Conservation (phyloP, 2,329 filamentous ascomycete species). For the Pseudogymnoascus sp. region DNA sequence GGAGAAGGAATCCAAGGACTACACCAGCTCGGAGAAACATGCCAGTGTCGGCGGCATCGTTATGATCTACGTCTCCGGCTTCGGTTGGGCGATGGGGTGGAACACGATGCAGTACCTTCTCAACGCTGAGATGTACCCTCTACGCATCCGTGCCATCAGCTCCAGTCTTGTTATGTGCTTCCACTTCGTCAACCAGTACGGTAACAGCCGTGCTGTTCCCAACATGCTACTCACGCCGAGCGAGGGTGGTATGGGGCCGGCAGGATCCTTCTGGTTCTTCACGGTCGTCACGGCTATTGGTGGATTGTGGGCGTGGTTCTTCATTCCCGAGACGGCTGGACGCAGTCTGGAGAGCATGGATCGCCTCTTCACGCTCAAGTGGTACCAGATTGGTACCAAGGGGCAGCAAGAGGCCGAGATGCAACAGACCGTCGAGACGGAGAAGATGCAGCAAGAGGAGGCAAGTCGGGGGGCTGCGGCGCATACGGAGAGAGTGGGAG, state of each 20-base stretch:
- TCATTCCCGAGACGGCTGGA: slow-evolving; percentile 65
- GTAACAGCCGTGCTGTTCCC: slow-evolving; percentile 67
- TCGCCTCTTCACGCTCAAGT: slow-evolving; percentile 62
- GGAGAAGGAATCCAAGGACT: slow-evolving; percentile 43
- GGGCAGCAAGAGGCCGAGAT: slow-evolving; percentile 46
- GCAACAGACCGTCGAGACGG: slow-evolving; percentile 35
- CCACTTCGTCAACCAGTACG: slow-evolving; percentile 74
- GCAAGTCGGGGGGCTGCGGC: slow-evolving; percentile 13
- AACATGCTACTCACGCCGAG: slow-evolving; percentile 56
- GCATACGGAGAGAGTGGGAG: slow-evolving; percentile 11
- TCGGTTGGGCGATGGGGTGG: slow-evolving; percentile 66
- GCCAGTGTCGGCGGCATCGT: slow-evolving; percentile 62
- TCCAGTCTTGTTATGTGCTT: slow-evolving; percentile 69
- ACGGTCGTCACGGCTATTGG: slow-evolving; percentile 60
- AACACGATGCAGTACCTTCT: slow-evolving; percentile 74
- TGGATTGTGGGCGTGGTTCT: slow-evolving; percentile 63
- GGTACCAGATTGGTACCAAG: slow-evolving; percentile 63
- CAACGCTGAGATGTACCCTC: slow-evolving; percentile 69
- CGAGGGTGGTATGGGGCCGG: slow-evolving; percentile 43
- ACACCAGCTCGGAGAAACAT: slow-evolving; percentile 38
- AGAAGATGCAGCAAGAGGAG: slow-evolving; percentile 38
- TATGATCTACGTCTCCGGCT: slow-evolving; percentile 64
- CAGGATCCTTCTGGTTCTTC: slow-evolving; percentile 73
- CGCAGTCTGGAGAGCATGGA: slow-evolving; percentile 64
- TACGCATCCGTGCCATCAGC: slow-evolving; percentile 63